Evolutionary conservation across 257 asterid genomes (phyloP), one percentile per base, ranked within the genome.

Genomic region (Lycium barbarum): DNA sequence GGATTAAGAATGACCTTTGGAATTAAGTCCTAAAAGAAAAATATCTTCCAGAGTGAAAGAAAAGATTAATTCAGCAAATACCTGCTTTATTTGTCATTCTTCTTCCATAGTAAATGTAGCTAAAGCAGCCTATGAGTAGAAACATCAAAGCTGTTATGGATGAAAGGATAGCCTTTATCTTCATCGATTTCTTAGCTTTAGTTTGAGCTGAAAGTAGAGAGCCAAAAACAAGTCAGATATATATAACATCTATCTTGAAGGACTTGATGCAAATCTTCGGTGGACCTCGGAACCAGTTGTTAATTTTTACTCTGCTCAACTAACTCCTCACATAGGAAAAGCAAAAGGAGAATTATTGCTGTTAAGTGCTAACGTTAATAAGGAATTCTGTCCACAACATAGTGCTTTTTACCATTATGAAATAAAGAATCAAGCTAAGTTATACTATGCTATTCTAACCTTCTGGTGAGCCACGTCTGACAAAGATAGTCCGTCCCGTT

Each of bases 201-300:
- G 54, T 70, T 70, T 70, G 79, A 9, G 14, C 79, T 70, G 78
- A 38, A 70, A 70, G 54, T 5, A 40, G 53, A 68, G 22, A 70
- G 13, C 54, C 54, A 17, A 15, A 40, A 2, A 36, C 72, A 71
- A 63, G 62, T 70, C 11, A 70, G 79, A 15, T 67, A 10, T n/a
- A 43, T 57, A 14, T 57, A 57, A 57, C 63, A 54, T 61, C 67
- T n/a, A 61, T 61, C 67, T 70, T 40, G 35, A 70, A 70, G 35
- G 13, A 61, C 36, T 61, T 61, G 14, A 62, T 62, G 68, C 36
- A 62, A 58, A 20, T 62, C 0, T 62, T 3, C 68, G 8, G 36
- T 61, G 13, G 22, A 6, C 66, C 66, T 62, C 65, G 17, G 74
- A 67, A 36, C 76, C 17, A 14, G 9, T 40, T 26, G 1, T 68